Base-by-base conservation (phyloP, 2,329 filamentous ascomycete species). In the Aureobasidium sp. region DNA sequence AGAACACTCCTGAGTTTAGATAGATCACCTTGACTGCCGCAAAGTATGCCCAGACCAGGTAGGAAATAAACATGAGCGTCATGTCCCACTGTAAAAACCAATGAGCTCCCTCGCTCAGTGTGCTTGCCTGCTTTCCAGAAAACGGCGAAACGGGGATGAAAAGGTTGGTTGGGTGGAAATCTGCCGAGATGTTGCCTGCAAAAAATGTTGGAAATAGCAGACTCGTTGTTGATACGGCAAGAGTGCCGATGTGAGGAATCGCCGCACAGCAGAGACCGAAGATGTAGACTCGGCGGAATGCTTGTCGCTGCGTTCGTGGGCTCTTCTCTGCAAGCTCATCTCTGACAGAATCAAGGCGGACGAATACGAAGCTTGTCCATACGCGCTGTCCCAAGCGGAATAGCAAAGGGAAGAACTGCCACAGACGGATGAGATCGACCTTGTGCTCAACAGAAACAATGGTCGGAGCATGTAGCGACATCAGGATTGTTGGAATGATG, bases 11-110 rank as follows among this genome's bases (percentile, higher is more conserved):
- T 5, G 57, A 39, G 5, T 5, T 36, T 3, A 34, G 45, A 32
- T 41, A 27, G 27, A 36, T 49, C 7, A 47, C 49, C 37, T 32
- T 41, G 10, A 61, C n/a, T 1, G 21, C 45, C 2, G 49, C 39
- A 27, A 45, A 47, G 32, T 45, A 61, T 27, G 59, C 42, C 59
- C 59, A 61, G 16, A 49, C 39, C 7, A 55, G 27, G 25, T 54
- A 61, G 1, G 42, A 41, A 27, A 32, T 25, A 21, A 53, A 61
- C 41, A 53, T 61, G 32, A 61, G 30, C 32, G 44, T 39, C 49
- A 54, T 53, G 34, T 61, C 59, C 59, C 59, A 61, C 25, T 61
- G 59, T 16, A 61, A 50, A 10, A 61, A 61, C 49, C 59, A 61
- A 25, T 61, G 59, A 6, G 59, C 59, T 13, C 59, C 59, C 27